A percentile compares a stretch with the other conserved stretches of the same genome.
Conservation (phyloP, 179 eudicot species). For the Patellifolia procumbens region DNA sequence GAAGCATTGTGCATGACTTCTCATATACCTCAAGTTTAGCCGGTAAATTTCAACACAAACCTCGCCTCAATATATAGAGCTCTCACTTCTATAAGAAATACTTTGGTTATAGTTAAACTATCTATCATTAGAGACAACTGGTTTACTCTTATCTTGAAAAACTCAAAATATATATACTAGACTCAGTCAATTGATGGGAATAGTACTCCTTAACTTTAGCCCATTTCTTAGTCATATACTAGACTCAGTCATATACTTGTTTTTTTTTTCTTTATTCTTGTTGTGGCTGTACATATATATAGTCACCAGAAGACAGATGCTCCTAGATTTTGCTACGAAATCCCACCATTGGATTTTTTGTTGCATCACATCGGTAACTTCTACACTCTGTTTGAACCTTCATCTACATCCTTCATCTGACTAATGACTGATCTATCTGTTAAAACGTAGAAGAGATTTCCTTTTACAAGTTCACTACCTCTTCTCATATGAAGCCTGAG, state of each 20-base stretch:
- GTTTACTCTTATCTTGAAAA: neutral
- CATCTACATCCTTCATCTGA: neutral
- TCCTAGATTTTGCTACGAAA: neutral
- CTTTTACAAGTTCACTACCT: neutral
- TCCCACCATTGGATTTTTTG: neutral
- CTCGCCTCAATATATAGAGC: neutral
- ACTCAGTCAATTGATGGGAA: neutral
- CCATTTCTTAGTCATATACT: neutral
- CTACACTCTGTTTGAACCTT: neutral
- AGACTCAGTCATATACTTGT: too few species aligned
- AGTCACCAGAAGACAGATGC: neutral
- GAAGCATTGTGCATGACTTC: neutral
- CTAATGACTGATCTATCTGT: neutral
- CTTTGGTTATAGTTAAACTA: neutral
- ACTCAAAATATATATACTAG: neutral
- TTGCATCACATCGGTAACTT: neutral
- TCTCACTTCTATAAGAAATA: neutral
- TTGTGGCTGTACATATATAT: neutral
- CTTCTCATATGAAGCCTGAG: neutral
- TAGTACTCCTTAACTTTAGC: neutral
- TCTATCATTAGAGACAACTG: neutral
- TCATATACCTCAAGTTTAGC: neutral
- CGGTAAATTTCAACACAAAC: neutral
- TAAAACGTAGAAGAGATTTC: neutral
- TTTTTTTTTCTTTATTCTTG: neutral